Percentiles rank a stretch among this genome's conserved stretches.
phyloP scores from a whole-genome alignment of 2,329 filamentous ascomycete genomes.

The Huntiella moniliformis region DNA sequence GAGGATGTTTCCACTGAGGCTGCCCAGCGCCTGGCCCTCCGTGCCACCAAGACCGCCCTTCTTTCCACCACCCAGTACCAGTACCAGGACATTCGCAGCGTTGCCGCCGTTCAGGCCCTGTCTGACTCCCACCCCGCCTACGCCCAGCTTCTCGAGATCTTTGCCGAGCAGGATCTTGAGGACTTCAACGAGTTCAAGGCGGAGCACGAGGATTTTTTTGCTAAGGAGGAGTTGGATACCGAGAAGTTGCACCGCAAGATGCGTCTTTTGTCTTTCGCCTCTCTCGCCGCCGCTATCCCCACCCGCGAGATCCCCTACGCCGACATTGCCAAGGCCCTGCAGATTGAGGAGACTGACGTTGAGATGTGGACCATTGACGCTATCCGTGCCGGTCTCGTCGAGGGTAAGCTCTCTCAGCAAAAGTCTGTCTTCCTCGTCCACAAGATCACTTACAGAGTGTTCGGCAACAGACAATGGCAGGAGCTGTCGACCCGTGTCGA shows the following conservation, averaged over 20 bases:
- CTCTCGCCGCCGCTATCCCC: constrained; percentile 64
- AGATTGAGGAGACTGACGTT: constrained; percentile 66
- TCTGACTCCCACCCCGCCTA: constrained; percentile 67
- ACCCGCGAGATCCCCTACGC: constrained; percentile 78
- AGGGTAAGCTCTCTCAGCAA: constrained; percentile 88
- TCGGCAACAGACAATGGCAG: constrained; percentile 94
- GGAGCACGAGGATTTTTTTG: constrained; percentile 71
- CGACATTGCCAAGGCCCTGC: constrained; percentile 65
- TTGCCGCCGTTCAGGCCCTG: constrained; percentile 71
- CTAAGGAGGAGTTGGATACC: constrained; percentile 54
- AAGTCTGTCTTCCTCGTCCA: constrained; percentile 89
- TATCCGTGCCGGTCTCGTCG: constrained; percentile 84
- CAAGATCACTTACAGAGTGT: constrained; percentile 88
- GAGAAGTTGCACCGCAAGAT: constrained; percentile 80
- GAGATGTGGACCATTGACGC: constrained; percentile 99
- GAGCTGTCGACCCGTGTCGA: constrained; percentile 82
- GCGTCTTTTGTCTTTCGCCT: constrained; percentile 82
- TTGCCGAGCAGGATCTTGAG: constrained; percentile 82
- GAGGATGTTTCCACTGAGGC: constrained; percentile 39
- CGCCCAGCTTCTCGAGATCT: constrained; percentile 87
- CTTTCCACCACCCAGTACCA: constrained; percentile 39
- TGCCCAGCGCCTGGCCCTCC: constrained; percentile 40
- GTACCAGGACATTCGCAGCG: constrained; percentile 65
- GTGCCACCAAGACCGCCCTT: constrained; percentile 35
- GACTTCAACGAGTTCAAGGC: constrained; percentile 92